Conservation (phyloP, 2,329 filamentous ascomycete genomes). For the Claviceps sorghi region DNA sequence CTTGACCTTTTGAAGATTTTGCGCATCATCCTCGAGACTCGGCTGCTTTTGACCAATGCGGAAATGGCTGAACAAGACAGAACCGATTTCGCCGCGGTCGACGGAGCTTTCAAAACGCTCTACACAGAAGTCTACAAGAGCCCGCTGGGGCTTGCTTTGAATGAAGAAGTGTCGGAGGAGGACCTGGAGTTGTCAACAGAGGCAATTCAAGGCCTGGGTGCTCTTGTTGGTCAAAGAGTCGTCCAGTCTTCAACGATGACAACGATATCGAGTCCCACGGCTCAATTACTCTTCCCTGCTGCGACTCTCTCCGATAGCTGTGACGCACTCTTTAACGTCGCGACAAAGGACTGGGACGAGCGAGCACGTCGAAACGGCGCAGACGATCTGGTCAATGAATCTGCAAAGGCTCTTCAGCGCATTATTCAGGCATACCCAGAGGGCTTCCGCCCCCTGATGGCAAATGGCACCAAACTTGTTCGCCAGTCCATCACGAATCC, state of each 20-base stretch:
- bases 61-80: slow-evolving; percentile 22
- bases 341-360: slow-evolving; percentile 12
- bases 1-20: slow-evolving; percentile 37
- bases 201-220: slow-evolving; percentile 30
- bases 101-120: slow-evolving; percentile 24
- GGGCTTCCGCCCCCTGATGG: slow-evolving; percentile 21
- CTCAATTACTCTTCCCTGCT: slow-evolving; percentile 19
- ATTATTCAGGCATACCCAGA: slow-evolving; percentile 21
- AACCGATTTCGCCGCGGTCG: slow-evolving; percentile 22
- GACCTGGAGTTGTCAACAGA: slow-evolving; percentile 27
- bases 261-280: background rate
- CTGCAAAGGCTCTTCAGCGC: slow-evolving; percentile 26
- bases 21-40: slow-evolving; percentile 34
- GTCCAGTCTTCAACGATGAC: background rate
- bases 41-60: slow-evolving; percentile 23
- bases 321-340: slow-evolving; percentile 18
- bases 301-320: slow-evolving; percentile 24
- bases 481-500: slow-evolving; percentile 11
- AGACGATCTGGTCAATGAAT: slow-evolving; percentile 27
- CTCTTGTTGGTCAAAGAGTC: slow-evolving; percentile 26
- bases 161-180: slow-evolving; percentile 19
- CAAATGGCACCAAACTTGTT: slow-evolving; percentile 14
- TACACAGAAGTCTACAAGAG: slow-evolving; percentile 29
- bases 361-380: slow-evolving; percentile 10
- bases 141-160: slow-evolving; percentile 18